phyloP scores from a whole-genome alignment of 2,329 filamentous ascomycete genomes.

The Pyricularia sp. region DNA sequence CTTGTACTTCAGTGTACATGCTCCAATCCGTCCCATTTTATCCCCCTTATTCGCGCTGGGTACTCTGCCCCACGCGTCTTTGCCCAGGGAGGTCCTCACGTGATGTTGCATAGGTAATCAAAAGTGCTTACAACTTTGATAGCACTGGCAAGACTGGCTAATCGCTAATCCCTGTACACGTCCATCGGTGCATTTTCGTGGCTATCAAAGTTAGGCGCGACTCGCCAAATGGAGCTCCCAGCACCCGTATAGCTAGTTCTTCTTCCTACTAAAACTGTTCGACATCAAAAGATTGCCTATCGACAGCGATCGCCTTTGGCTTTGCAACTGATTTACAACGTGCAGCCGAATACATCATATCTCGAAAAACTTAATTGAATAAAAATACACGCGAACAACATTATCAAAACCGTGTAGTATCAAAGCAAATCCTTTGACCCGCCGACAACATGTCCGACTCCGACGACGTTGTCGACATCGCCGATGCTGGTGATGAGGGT shows the following conservation, averaged over 20 bases:
- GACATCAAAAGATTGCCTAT: not conserved
- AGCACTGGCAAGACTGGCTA: too few relatives aligned
- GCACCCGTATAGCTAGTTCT: not conserved
- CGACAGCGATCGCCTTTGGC: not conserved
- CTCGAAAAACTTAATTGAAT: not conserved
- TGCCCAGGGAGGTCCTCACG: not conserved
- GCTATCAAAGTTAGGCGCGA: not conserved
- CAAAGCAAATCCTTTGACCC: constrained; percentile 19
- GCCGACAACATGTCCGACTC: constrained; percentile 39
- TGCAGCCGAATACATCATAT: not conserved
- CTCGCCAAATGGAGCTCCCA: not conserved
- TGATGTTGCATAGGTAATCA: not conserved
- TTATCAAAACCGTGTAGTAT: constrained; percentile 11
- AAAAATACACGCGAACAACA: not conserved
- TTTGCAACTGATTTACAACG: not conserved
- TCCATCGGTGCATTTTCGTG: not conserved
- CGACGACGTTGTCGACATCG: constrained; percentile 37
- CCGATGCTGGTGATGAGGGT: constrained; percentile 44
- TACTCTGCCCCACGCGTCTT: not conserved
- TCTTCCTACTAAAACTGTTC: not conserved
- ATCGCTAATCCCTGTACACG: not conserved
- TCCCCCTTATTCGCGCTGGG: not conserved
- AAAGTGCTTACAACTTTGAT: not conserved
- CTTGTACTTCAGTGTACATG: not conserved
- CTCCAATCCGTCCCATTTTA: not conserved